These are phyloP conservation scores for Solanum hybrid DNA, from an alignment of 305 asterid species.

Conservation along the genomic window DNA sequence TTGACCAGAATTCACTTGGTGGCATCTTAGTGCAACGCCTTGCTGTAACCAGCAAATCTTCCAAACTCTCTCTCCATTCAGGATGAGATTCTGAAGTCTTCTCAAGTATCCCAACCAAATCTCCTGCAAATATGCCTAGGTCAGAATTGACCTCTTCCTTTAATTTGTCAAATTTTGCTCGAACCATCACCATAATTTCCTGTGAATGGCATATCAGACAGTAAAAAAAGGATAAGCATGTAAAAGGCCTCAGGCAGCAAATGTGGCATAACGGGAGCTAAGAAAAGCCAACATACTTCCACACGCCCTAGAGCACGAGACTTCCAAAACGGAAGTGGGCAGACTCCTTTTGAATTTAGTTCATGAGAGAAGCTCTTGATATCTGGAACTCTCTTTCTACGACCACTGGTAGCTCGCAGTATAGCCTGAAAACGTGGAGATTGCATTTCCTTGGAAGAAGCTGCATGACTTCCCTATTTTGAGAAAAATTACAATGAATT, in stretches of 20 bases:
- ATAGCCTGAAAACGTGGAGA: constrained; percentile 97
- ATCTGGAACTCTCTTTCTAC: constrained; percentile 53
- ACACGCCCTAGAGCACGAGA: constrained; percentile 81
- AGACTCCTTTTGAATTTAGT: constrained; percentile 89
- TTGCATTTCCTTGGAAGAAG: constrained; percentile 84
- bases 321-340: constrained; percentile 93
- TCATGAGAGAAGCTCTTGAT: constrained; percentile 97
- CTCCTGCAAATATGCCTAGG: constrained; percentile 86
- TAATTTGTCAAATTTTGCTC: constrained; percentile 70
- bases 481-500: constrained; percentile 15
- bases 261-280: constrained; percentile 26
- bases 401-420: constrained; percentile 80
- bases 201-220: constrained; percentile 20
- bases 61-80: constrained; percentile 64
- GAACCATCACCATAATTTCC: constrained; percentile 79
- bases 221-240: not conserved
- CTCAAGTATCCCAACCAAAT: constrained; percentile 76
- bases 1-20: constrained; percentile 78
- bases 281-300: constrained; percentile 60
- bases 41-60: constrained; percentile 75
- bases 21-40: constrained; percentile 82
- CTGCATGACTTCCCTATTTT: constrained; percentile 56
- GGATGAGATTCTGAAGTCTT: constrained; percentile 58
- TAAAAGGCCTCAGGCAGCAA: not conserved
- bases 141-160: constrained; percentile 88